Percentiles rank a stretch among this genome's conserved stretches.
phyloP scores from a whole-genome alignment of 352 stramenopile species.

The Pythium phragmitis region DNA sequence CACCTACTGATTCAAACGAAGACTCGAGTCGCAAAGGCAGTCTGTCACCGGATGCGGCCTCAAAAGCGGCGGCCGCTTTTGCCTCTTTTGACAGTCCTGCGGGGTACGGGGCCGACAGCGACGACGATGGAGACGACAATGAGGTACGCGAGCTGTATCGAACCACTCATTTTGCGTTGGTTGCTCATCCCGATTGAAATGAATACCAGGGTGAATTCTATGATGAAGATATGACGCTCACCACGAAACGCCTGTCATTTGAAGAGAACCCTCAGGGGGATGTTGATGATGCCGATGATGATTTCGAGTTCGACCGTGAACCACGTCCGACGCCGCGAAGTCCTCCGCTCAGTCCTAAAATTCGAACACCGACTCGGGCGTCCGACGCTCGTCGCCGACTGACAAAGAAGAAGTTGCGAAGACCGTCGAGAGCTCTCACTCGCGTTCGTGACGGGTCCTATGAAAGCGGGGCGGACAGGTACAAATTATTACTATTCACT shows the following conservation, averaged over 20 bases:
- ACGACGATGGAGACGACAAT: constrained; percentile 86
- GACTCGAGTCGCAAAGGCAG: constrained; percentile 67
- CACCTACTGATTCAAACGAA: constrained; percentile 72
- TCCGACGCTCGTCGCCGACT: constrained; percentile 48
- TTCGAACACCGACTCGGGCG: constrained; percentile 31
- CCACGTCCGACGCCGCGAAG: constrained; percentile 43
- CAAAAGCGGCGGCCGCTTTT: constrained; percentile 44
- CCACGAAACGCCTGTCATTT: constrained; percentile 69
- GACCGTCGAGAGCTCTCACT: constrained; percentile 45
- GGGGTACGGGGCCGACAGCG: constrained; percentile 69
- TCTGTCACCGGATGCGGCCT: constrained; percentile 57
- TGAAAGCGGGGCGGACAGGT: constrained; percentile 83
- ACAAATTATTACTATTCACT: constrained; percentile 8
- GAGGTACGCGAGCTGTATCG: constrained; percentile 40
- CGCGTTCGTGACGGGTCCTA: constrained; percentile 62
- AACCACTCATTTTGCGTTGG: not conserved
- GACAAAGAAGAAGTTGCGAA: constrained; percentile 52
- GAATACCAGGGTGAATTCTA: constrained; percentile 63
- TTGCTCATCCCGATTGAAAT: constrained; percentile 1
- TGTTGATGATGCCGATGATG: constrained; percentile 79
- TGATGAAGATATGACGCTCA: constrained; percentile 65
- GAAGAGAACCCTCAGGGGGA: constrained; percentile 77
- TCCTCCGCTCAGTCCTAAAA: constrained; percentile 57
- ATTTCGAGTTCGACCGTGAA: constrained; percentile 89
- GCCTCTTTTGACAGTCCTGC: constrained; percentile 51